Base-by-base conservation (phyloP, 2,329 filamentous ascomycete genomes). In the Fusarium brachygibbosum region DNA sequence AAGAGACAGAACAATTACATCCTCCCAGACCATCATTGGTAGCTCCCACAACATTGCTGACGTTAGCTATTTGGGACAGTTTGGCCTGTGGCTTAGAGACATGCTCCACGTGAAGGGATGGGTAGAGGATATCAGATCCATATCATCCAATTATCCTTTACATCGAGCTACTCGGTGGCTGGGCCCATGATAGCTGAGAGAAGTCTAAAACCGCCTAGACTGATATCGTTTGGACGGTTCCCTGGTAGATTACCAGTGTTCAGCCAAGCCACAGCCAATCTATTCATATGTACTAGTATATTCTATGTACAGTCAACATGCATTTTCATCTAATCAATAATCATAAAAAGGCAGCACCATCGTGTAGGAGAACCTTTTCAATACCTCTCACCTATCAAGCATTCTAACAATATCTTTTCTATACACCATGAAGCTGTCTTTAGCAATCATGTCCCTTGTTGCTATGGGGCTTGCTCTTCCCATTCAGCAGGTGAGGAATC, bases 301-400 rank as follows among this genome's bases (percentile, higher is more conserved):
- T 6, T 3, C 40, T 12, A 3, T 16, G 2, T 0, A 4, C 5
- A 23, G 4, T 40, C 8, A 8, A 16, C 11, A 11, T 3, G 23
- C 5, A 9, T 42, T 17, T 13, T 2, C 2, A 25, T 23, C 0
- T 6, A 6, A 42, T 11, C 11, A 12, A 25, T 23, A 6, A n/a
- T 4, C 25, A 42, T 25, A 42, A 25, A n/a, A 25, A 8, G 40
- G 40, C 14, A 37, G 35, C n/a, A 37, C 3, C 17, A n/a, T 37
- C 35, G 9, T 3, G 16, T n/a, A 12, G 17, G 16, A 17, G 5
- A 37, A 8, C 17, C 31, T 14, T 8, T 16, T 16, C 16, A 16
- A 10, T n/a, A 6, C 16, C 9, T 37, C 35, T n/a, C 13, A 40
- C 14, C 1, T 40, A n/a, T 6, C 16, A 42, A 25, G 8, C 10